Percentiles rank a stretch among this genome's conserved stretches.
Conservation (phyloP, 2,329 filamentous ascomycete species). For the Calonectria henricotiae region DNA sequence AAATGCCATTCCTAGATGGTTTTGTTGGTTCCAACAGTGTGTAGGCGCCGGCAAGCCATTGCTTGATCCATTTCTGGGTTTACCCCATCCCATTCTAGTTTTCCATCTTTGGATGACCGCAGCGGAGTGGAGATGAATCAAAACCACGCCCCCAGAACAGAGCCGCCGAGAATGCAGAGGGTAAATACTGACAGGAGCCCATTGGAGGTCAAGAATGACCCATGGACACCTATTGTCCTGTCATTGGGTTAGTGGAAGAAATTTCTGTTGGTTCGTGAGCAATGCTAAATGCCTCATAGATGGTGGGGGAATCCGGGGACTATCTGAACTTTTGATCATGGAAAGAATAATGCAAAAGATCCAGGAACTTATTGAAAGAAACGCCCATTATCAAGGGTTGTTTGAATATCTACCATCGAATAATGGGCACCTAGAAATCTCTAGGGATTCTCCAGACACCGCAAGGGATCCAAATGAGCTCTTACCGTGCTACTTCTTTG, state of each 20-base stretch:
- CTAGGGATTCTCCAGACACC: neutral
- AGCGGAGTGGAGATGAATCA: neutral
- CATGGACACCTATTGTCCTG: constrained; percentile 10
- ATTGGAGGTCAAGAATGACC: neutral
- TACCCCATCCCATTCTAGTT: too few relatives aligned
- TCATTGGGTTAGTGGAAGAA: neutral
- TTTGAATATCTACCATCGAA: neutral
- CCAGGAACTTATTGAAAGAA: neutral
- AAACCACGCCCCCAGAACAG: neutral
- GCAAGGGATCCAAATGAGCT: neutral
- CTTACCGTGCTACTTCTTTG: constrained; percentile 19
- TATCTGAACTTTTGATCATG: neutral
- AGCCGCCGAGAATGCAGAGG: neutral
- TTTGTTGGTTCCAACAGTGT: too few relatives aligned
- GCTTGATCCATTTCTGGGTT: neutral
- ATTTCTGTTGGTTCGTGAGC: too few relatives aligned
- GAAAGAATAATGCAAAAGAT: neutral
- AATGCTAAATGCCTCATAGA: neutral
- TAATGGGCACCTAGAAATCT: too few relatives aligned
- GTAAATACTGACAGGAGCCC: neutral
- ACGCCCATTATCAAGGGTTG: neutral
- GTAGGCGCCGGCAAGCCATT: neutral
- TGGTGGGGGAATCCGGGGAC: neutral
- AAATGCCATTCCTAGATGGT: too few relatives aligned
- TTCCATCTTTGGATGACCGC: neutral